phyloP scores from a whole-genome alignment of 2,329 filamentous ascomycete species.

The Exophiala spinifera region DNA sequence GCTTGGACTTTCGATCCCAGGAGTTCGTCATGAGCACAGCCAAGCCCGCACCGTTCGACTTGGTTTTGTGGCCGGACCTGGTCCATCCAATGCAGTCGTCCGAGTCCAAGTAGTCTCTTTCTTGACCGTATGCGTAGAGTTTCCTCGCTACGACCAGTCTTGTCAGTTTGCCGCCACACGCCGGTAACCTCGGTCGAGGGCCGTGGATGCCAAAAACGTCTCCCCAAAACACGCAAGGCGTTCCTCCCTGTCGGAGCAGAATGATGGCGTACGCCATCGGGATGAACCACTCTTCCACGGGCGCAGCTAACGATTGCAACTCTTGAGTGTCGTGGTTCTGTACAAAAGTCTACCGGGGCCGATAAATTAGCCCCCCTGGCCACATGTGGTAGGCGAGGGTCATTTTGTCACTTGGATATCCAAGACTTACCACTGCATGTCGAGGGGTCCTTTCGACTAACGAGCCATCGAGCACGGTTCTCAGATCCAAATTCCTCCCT shows the following conservation, averaged over 20 bases:
- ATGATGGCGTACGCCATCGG: slow-evolving; percentile 70
- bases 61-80: slow-evolving; percentile 40
- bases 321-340: slow-evolving; percentile 50
- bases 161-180: slow-evolving; percentile 55
- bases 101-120: slow-evolving; percentile 62
- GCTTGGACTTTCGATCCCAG: slow-evolving; percentile 43
- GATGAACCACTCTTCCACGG: slow-evolving; percentile 52
- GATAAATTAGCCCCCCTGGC: neutral
- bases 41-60: slow-evolving; percentile 42
- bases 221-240: slow-evolving; percentile 69
- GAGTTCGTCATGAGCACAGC: slow-evolving; percentile 58
- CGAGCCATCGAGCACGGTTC: slow-evolving; percentile 60
- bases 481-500: slow-evolving; percentile 55
- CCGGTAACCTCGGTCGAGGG: slow-evolving; percentile 54
- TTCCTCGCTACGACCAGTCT: slow-evolving; percentile 62
- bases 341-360: slow-evolving; percentile 32
- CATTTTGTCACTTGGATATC: neutral
- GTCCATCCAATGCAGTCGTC: slow-evolving; percentile 63
- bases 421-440: slow-evolving; percentile 39
- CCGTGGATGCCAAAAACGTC: slow-evolving; percentile 63
- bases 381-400: too few species aligned
- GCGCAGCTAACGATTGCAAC: slow-evolving; percentile 20
- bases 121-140: slow-evolving; percentile 64
- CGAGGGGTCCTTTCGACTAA: slow-evolving; percentile 53
- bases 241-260: slow-evolving; percentile 59